phyloP scores from a whole-genome alignment of 225 moss, liverwort and hornwort genomes.

The Anthoceros angustus region DNA sequence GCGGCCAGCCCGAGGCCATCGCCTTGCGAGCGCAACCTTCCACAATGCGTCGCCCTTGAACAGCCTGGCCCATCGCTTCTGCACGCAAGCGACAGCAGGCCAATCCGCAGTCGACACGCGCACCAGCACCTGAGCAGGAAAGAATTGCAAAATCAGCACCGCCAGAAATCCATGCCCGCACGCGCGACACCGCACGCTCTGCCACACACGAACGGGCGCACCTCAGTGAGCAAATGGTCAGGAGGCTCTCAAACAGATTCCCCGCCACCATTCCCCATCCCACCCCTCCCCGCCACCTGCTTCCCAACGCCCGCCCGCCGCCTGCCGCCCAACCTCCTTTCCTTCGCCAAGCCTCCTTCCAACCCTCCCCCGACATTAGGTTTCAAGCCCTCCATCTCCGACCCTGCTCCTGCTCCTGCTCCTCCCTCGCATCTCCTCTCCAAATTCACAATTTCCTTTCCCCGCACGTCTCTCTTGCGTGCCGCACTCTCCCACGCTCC shows the following conservation, averaged over 20 bases:
- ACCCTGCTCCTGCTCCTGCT: background rate
- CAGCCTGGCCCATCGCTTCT: slow-evolving; percentile 76
- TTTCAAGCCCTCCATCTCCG: background rate
- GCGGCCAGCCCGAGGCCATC: slow-evolving; percentile 56
- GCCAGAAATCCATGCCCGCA: background rate
- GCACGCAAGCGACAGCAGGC: slow-evolving; percentile 78
- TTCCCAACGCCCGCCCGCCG: too few species aligned
- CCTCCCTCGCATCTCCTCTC: background rate
- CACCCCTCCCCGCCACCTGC: background rate
- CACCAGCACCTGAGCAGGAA: slow-evolving; percentile 26
- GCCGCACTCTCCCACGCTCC: background rate
- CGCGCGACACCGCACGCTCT: too few species aligned
- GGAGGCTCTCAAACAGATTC: slow-evolving; percentile 43
- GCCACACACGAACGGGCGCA: background rate
- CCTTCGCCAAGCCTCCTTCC: background rate
- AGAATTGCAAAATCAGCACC: background rate
- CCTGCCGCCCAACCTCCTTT: background rate
- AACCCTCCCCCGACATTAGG: background rate
- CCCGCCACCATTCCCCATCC: too few species aligned
- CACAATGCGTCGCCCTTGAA: slow-evolving; percentile 71
- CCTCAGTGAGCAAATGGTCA: slow-evolving; percentile 77
- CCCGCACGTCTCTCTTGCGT: background rate
- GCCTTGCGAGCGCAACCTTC: slow-evolving; percentile 55
- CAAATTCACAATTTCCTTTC: background rate
- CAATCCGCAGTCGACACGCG: slow-evolving; percentile 59